Evolutionary conservation across 345 rosid species (phyloP), one percentile per base, ranked within the genome.

Genomic region (Murraya koenigii): DNA sequence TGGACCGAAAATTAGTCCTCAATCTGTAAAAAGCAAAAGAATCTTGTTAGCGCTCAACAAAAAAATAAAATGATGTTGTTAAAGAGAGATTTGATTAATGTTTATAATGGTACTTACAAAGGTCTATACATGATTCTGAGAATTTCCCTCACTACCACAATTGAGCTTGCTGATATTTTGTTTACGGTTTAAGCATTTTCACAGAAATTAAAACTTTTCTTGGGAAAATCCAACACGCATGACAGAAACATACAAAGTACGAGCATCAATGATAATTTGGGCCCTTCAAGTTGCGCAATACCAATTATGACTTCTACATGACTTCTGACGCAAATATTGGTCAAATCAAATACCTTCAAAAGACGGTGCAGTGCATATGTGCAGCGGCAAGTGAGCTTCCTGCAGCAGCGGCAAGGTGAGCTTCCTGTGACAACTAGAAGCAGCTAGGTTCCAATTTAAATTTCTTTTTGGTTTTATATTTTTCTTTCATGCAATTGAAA

Each of bases 171-270:
- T 20, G 66, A 9, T 49, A 44, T 33, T 75, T 30, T 23, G 35
- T 22, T 33, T 44, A 54, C 70, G 64, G 75, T 74, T 74, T 82
- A 39, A 69, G 32, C 78, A 72, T 72, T 77, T 81, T 73, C 47
- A 33, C 68, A 39, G 78, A 66, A 38, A 66, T 59, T 39, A 2
- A 20, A 30, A 74, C 49, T 35, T 54, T 71, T 65, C 63, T 75
- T 36, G 7, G 47, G 64, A 65, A 75, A 60, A 23, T 33, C 28
- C 26, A 19, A 65, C 22, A 44, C 17, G 49, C 49, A 44, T 44
- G 17, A 44, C 49, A 15, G 13, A 44, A 44, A 44, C 17, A 44
- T 44, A 44, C 49, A 44, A 11, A 44, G 17, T 44, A 13, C 0
- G 49, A 44, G 49, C 49, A 3, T 13, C 49, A 3, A 44, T 44